Base-by-base conservation (phyloP, 164 flowering plant species). In the Aristolochia californica region DNA sequence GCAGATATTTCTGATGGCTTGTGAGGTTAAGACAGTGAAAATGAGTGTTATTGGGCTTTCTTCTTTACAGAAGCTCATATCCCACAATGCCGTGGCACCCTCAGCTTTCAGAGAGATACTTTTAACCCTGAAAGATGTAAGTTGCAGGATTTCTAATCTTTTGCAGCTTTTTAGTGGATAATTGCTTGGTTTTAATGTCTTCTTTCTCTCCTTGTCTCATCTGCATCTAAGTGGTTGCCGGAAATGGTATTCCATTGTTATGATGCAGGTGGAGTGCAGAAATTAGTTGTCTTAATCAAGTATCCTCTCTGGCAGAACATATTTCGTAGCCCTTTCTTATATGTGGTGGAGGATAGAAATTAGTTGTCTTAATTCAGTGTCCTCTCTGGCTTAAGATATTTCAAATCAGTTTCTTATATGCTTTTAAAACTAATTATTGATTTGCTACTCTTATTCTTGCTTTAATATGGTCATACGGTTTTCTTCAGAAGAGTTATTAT, bases 41-140 rank as follows among this genome's bases (percentile, higher is more conserved):
- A 62, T 94, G 45, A 94, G 99, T 74, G 95, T 86, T 14, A 90
- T 94, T 72, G 97, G 93, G 8, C 85, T 94, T 62, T 90, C 99
- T 0, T 90, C 93, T 68, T 62, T 94, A 62, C 99, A 94, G 64
- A 90, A 90, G 80, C 91, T 94, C 43, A 85, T 94, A 68, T 83
- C 96, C 45, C 99, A 94, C 64, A 93, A 86, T 68, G 96, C 94
- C 12, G 91, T 90, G 64, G 77, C 78, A 50, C 86, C 82, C 1
- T 75, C 95, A 47, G 88, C 91, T 64, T 55, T 94, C 56, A 82
- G 78, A 65, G 96, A 85, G 67, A 90, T 94, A 49, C 84, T 94
- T 25, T 70, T 77, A 7, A 86, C 93, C 7, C 74, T 94, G 28
- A 94, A 87, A 77, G 84, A 84, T 58, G 99, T 90, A 73, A 79